These are phyloP conservation scores for Viridothelium virens DNA, from an alignment of 495 filamentous ascomycete species.

Conservation along the genomic window DNA sequence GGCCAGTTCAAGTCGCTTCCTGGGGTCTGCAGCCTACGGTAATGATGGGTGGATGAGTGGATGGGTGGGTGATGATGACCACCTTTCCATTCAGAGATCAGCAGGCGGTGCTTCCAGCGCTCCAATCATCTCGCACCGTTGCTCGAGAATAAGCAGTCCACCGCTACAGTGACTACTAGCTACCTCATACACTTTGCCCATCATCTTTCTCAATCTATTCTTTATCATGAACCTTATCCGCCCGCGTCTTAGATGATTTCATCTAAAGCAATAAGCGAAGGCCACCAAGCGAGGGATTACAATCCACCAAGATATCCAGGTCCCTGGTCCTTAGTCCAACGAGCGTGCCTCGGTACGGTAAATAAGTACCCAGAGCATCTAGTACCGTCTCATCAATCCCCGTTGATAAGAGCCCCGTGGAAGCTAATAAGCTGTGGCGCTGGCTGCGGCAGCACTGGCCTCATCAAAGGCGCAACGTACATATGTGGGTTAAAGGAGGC, in stretches of 20 bases:
- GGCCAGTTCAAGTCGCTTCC: too few species aligned
- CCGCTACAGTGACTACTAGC: background rate
- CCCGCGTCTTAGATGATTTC: background rate
- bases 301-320: background rate
- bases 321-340: background rate
- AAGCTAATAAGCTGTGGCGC: background rate
- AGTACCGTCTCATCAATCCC: background rate
- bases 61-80: background rate
- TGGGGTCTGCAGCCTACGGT: too few species aligned
- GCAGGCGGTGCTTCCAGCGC: background rate
- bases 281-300: too few species aligned
- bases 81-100: conserved; percentile 1
- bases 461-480: too few species aligned
- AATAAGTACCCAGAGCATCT: background rate
- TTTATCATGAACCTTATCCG: too few species aligned
- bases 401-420: background rate
- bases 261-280: background rate
- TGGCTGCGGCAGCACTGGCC: too few species aligned
- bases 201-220: background rate
- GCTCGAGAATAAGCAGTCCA: background rate
- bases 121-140: background rate
- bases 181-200: background rate
- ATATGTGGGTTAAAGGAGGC: too few species aligned
- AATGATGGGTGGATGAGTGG: too few species aligned
- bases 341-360: background rate